Percentiles rank a stretch among this genome's conserved stretches.
These are phyloP conservation scores for Rhodamnia rubescens DNA, from an alignment of 345 rosid species.

Conservation along the genomic window DNA sequence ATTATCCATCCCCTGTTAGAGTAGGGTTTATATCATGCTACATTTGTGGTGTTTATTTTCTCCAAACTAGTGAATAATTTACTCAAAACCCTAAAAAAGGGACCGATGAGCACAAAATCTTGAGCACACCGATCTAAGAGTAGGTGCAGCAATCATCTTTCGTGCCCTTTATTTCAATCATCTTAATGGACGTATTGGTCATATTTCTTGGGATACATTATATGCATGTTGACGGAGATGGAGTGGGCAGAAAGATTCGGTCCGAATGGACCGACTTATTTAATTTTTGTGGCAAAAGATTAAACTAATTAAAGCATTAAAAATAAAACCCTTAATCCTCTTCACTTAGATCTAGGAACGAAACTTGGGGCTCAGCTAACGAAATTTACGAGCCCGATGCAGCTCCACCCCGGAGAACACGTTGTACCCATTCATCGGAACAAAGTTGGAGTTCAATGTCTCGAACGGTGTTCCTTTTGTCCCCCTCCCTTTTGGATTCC, in stretches of 20 bases:
- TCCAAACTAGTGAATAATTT: background rate
- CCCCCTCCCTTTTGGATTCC: conserved; percentile 8
- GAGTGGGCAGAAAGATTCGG: background rate
- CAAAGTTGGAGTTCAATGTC: background rate
- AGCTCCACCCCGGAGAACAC: conserved; percentile 33
- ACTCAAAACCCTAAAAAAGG: background rate
- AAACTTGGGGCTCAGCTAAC: conserved; percentile 10
- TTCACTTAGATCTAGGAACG: conserved; percentile 22
- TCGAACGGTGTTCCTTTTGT: conserved; percentile 29
- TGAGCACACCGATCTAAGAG: background rate
- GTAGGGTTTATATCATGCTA: background rate
- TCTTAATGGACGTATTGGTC: background rate
- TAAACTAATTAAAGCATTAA: background rate
- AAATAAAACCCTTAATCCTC: background rate
- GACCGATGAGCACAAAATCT: background rate
- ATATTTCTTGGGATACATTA: background rate
- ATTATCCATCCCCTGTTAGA: no score
- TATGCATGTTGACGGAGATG: background rate
- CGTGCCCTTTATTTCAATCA: background rate
- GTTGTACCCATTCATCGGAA: conserved; percentile 5
- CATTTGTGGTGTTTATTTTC: background rate
- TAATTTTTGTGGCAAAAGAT: background rate
- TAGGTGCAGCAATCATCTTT: background rate
- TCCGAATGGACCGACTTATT: background rate
- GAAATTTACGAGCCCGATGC: conserved; percentile 20